Evolutionary conservation across 1,284 basidiomycete genomes (phyloP), one percentile per base, ranked within the genome.

Genomic region (Trametes hirsuta): DNA sequence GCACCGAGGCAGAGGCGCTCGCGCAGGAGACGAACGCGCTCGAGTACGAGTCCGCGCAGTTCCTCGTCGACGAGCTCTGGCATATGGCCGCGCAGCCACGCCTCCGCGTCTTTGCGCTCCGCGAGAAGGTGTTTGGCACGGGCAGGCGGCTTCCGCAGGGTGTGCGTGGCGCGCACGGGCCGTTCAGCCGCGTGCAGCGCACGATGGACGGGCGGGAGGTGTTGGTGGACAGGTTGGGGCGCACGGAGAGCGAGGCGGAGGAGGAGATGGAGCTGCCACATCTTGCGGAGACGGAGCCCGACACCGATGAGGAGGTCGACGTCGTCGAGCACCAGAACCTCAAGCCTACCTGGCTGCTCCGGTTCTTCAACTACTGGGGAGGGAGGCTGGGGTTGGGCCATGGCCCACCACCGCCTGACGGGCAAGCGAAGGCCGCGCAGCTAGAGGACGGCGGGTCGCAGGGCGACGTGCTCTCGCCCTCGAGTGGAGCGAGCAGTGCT

Each of bases 301-400:
- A 71, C 8, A 74, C 76, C 41, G 83, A 82, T 25, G 83, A 83
- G 52, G 76, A 76, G 47, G 81, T 78, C 44, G 84, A 85, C 63
- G 81, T 81, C 14, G 81, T 84, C 47, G 78, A 82, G 68, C 79
- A 85, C 68, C 81, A 82, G 59, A 77, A 73, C 22, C 84, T 88
- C 72, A 84, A 84, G 62, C 87, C 88, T 37, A 85, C 89, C 77
- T 91, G 90, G 90, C 69, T 91, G 58, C 75, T 91, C 63, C 76
- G 80, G 63, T 83, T 91, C 72, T 89, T 91, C 72, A 90, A 85
- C 53, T 86, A 85, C 59, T 91, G 88, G 88, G 86, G 84, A 3
- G 72, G 73, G 22, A 72, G 75, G 63, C 74, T 81, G 66, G 77
- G 79, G 10, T 59, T 68, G 9, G 69, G 71, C 37, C 62, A 62